Evolutionary conservation across 371 early-diverging fungal genomes (phyloP).

Genomic region (Apophysomyces elegans): DNA sequence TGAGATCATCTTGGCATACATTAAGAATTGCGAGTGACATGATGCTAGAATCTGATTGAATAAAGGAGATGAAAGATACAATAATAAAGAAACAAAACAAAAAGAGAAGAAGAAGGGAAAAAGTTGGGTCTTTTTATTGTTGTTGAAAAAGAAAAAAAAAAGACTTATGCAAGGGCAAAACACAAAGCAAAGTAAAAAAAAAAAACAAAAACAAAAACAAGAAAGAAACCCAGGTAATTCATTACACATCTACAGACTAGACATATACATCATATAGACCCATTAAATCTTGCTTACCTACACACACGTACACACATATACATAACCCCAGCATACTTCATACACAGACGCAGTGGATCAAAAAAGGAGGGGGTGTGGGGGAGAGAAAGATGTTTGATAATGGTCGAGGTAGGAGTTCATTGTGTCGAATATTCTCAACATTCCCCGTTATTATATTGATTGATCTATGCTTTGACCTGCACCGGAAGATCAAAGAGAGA

Average conservation of each 20-base stretch:
- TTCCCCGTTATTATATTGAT: not conserved
- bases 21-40: conserved; percentile 35
- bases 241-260: not conserved
- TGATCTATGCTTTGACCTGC: not conserved
- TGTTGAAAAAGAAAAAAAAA: not conserved
- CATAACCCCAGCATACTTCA: too few species aligned
- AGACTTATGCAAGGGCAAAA: not conserved
- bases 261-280: not conserved
- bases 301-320: too few species aligned
- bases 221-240: not conserved
- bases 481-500: not conserved
- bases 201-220: not conserved
- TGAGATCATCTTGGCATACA: conserved; percentile 25
- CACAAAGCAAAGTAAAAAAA: not conserved
- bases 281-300: too few species aligned
- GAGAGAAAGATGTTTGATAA: conserved; percentile 1
- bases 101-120: not conserved
- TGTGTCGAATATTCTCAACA: conserved; percentile 11
- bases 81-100: not conserved
- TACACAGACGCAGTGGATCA: conserved; percentile 1
- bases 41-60: conserved; percentile 1
- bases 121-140: conserved; percentile 4
- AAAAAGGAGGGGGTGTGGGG: too few species aligned
- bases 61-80: not conserved
- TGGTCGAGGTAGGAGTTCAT: conserved; percentile 11